Percentiles rank a stretch among this genome's conserved stretches.
Evolutionary conservation across 1,139 yeast genomes (phyloP).

Genomic region (Nakaseomyces bracarensis): DNA sequence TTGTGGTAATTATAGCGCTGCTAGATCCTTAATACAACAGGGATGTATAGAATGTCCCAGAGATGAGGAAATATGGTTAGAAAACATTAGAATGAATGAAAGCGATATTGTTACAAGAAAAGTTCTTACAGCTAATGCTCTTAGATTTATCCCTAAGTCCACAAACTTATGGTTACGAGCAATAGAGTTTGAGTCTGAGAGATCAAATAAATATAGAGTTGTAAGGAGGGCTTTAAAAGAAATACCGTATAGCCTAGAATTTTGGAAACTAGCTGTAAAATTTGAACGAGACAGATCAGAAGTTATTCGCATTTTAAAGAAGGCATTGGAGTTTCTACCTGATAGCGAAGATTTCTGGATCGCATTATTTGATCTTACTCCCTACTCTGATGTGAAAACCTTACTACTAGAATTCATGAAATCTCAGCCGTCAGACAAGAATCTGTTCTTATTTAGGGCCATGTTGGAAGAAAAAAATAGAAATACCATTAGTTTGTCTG

Average conservation of each 20-base stretch:
- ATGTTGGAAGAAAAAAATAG: constrained; percentile 56
- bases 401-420: constrained; percentile 51
- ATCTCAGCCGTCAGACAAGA: constrained; percentile 44
- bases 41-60: constrained; percentile 67
- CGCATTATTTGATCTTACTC: constrained; percentile 39
- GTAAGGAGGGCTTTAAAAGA: constrained; percentile 54
- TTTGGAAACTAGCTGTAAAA: constrained; percentile 51
- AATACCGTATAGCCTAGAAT: constrained; percentile 38
- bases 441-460: constrained; percentile 66
- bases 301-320: constrained; percentile 46
- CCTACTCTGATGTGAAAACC: constrained; percentile 41
- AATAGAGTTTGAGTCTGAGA: constrained; percentile 52
- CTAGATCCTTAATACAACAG: constrained; percentile 53
- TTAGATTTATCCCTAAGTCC: constrained; percentile 48
- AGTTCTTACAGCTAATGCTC: constrained; percentile 56
- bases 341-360: constrained; percentile 59
- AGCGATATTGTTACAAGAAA: constrained; percentile 42
- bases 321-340: constrained; percentile 68
- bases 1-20: constrained; percentile 47
- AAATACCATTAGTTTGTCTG: constrained; percentile 34
- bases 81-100: constrained; percentile 58
- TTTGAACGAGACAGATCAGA: constrained; percentile 43
- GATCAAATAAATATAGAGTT: constrained; percentile 43
- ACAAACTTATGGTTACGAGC: constrained; percentile 69
- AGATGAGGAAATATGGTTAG: constrained; percentile 76